phyloP scores from a whole-genome alignment of 352 stramenopile species.

The Pythium periplocum region DNA sequence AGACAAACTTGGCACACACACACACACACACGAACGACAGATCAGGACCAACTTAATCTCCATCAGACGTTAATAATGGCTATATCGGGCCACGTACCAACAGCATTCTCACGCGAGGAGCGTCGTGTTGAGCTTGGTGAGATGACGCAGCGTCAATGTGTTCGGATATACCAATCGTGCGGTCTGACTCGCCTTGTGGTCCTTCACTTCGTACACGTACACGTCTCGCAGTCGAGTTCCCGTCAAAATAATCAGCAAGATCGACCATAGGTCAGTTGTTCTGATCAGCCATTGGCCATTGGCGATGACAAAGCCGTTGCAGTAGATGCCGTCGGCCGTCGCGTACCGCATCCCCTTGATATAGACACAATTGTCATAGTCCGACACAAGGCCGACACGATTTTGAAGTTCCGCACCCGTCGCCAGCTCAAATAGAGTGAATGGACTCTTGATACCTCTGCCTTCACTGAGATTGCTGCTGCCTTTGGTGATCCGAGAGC shows the following conservation, averaged over 20 bases:
- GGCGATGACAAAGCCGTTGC: slow-evolving; percentile 36
- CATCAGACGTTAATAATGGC: no score
- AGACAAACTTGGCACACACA: no score
- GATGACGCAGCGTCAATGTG: slow-evolving; percentile 30
- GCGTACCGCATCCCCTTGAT: slow-evolving; percentile 24
- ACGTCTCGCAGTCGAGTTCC: neutral
- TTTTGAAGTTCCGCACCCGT: slow-evolving; percentile 3
- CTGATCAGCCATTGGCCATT: slow-evolving; percentile 1
- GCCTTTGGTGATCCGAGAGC: neutral
- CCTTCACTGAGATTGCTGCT: neutral
- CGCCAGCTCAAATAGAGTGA: slow-evolving; percentile 9
- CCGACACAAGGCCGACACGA: slow-evolving; percentile 19
- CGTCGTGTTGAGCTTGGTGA: slow-evolving; percentile 27
- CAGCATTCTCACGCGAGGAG: slow-evolving; percentile 10
- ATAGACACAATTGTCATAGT: slow-evolving; percentile 36
- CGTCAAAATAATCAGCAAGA: neutral
- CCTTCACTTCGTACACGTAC: neutral
- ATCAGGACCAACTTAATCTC: no score
- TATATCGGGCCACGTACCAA: no score
- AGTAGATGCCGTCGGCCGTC: slow-evolving; percentile 40
- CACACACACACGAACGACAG: no score
- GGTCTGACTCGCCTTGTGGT: neutral
- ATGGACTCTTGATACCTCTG: slow-evolving; percentile 1
- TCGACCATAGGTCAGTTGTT: neutral
- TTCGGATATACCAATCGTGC: slow-evolving; percentile 10